Evolutionary conservation across 2,329 filamentous ascomycete species (phyloP).

Genomic region (Scorias spongiosa): DNA sequence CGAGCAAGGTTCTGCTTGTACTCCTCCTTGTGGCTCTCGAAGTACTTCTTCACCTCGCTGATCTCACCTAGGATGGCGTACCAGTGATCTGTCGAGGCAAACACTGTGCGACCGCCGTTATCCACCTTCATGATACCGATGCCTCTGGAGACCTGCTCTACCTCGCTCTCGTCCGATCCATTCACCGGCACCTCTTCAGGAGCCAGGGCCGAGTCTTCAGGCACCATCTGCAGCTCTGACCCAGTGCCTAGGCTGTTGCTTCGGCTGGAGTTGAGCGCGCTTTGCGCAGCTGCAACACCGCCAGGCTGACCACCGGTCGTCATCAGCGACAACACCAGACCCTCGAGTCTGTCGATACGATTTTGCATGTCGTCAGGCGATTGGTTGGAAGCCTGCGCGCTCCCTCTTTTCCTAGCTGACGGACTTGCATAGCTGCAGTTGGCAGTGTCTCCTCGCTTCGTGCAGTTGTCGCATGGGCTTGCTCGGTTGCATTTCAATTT

Average conservation of each 20-base stretch:
- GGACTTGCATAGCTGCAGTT: slow-evolving; percentile 71
- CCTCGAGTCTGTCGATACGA: slow-evolving; percentile 87
- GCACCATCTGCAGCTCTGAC: slow-evolving; percentile 34
- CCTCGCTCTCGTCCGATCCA: slow-evolving; percentile 45
- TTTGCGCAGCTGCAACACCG: slow-evolving; percentile 40
- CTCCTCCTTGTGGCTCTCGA: slow-evolving; percentile 72
- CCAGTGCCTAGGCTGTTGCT: slow-evolving; percentile 24
- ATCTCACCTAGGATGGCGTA: slow-evolving; percentile 48
- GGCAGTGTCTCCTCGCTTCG: slow-evolving; percentile 65
- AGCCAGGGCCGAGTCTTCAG: slow-evolving; percentile 30
- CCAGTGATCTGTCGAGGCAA: slow-evolving; percentile 38
- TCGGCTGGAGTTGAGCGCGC: slow-evolving; percentile 33
- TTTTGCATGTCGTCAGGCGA: slow-evolving; percentile 95
- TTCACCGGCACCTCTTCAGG: slow-evolving; percentile 6
- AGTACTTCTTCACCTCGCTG: slow-evolving; percentile 86
- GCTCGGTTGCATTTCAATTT: slow-evolving; percentile 95
- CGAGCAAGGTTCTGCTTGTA: slow-evolving; percentile 67
- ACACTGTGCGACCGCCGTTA: slow-evolving; percentile 29
- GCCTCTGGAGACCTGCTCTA: slow-evolving; percentile 34
- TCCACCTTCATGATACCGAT: slow-evolving; percentile 39
- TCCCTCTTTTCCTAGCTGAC: slow-evolving; percentile 55
- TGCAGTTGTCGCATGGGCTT: slow-evolving; percentile 86
- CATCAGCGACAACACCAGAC: slow-evolving; percentile 84
- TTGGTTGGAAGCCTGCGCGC: slow-evolving; percentile 23
- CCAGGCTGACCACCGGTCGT: slow-evolving; percentile 60